Base-by-base conservation (phyloP, 345 rosid species). In the Balakata baccata region DNA sequence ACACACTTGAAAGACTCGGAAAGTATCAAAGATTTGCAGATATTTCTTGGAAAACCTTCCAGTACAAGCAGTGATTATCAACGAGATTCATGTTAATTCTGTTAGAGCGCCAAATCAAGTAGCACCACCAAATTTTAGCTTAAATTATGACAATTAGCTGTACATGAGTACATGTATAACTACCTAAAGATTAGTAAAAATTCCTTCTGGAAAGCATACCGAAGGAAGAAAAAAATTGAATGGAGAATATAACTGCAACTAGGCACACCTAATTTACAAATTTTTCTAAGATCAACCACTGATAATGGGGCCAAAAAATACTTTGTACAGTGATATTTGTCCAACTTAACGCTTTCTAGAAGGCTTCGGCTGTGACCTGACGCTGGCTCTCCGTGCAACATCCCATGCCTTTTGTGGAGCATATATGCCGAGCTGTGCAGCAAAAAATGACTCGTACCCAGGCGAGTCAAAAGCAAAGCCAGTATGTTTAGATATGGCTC, bases 341-440 rank as follows among this genome's bases (percentile, higher is more conserved):
- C 20, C 14, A 23, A 23, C 18, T 71, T 59, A 75, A 60, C 71
- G 68, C 64, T 63, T 87, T 81, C 82, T 83, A 17, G 81, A 81
- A 69, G 57, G 49, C 75, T 86, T 94, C 0, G 88, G 88, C 75
- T 82, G 81, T 18, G 93, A 76, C 81, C 74, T 86, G 92, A 86
- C 83, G 80, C 97, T 88, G 54, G 98, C 99, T 88, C 99, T 87
- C 71, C 95, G 81, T 22, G 92, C 95, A 59, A 96, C 99, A 86
- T 96, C 99, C 98, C 99, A 96, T 29, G 98, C 90, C 86, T 90
- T 96, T 43, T 91, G 97, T 1, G 98, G 98, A n/a, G 94, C 97
- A 73, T 82, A 79, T 5, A 92, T 64, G 60, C 99, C 99, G 9
- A 86, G 75, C 79, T 96, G 97, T 39, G 97, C 75, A 13, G 99